A percentile compares a stretch with the other conserved stretches of the same genome.
Conservation (phyloP, 2,329 filamentous ascomycete genomes). For the Aspergillus sp. region DNA sequence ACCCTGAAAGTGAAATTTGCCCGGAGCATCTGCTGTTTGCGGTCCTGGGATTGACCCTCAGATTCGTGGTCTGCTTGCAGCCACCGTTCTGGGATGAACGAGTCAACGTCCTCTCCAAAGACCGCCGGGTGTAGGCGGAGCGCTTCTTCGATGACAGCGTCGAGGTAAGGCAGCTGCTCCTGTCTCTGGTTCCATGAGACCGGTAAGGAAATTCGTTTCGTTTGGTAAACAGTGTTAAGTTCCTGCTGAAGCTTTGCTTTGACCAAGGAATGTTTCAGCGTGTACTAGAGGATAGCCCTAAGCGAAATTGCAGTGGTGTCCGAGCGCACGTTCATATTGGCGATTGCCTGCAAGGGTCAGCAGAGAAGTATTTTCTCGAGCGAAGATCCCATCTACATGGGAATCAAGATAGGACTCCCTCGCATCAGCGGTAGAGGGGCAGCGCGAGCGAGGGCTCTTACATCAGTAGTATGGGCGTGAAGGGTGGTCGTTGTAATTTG, state of each 20-base stretch:
- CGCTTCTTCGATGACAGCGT: constrained; percentile 75
- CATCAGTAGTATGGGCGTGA: no score
- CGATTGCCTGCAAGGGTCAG: no score
- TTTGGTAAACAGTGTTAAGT: constrained; percentile 57
- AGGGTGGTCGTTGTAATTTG: no score
- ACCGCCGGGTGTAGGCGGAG: constrained; percentile 74
- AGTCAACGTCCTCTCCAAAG: constrained; percentile 67
- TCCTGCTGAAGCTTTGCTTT: constrained; percentile 40
- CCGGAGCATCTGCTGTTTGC: no score
- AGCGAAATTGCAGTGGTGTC: neutral
- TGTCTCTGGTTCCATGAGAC: constrained; percentile 62
- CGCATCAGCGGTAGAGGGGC: no score
- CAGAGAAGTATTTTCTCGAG: no score
- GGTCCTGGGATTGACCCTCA: no score
- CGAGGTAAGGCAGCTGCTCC: constrained; percentile 67
- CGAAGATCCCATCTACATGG: no score
- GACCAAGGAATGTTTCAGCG: neutral
- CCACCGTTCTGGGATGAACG: constrained; percentile 37
- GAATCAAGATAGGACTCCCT: no score
- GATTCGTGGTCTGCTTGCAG: neutral
- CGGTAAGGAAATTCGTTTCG: constrained; percentile 60
- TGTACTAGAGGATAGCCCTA: neutral
- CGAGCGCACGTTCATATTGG: neutral
- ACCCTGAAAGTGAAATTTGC: no score
- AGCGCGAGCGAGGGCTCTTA: no score